Percentiles rank a stretch among this genome's conserved stretches.
phyloP scores from a whole-genome alignment of 1,139 yeast genomes.

The Kluyveromyces marxianus region DNA sequence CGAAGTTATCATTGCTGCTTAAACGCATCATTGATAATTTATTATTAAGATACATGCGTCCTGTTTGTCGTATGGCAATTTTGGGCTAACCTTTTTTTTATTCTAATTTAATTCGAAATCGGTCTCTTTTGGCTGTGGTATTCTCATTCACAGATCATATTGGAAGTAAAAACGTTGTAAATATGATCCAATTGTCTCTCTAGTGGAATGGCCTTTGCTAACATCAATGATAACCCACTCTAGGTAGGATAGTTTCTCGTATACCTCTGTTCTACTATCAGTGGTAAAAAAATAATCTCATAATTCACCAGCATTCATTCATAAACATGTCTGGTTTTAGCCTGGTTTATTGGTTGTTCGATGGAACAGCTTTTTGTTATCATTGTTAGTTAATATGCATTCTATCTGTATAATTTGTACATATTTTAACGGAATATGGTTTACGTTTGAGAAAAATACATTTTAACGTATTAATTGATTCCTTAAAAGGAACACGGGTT shows the following conservation, averaged over 20 bases:
- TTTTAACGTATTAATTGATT: too few relatives aligned
- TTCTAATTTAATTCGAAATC: neutral
- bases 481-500: too few relatives aligned
- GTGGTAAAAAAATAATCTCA: slow-evolving; percentile 24
- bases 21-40: slow-evolving; percentile 3
- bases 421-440: slow-evolving; percentile 1
- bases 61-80: too few relatives aligned
- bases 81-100: neutral
- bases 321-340: neutral
- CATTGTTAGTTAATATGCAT: neutral
- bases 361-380: slow-evolving; percentile 8
- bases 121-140: neutral
- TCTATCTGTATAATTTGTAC: slow-evolving; percentile 5
- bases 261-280: slow-evolving; percentile 35
- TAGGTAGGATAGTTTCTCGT: slow-evolving; percentile 32
- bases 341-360: slow-evolving; percentile 9
- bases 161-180: neutral
- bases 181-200: neutral
- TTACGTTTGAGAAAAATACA: neutral
- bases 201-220: neutral
- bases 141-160: neutral
- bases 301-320: neutral
- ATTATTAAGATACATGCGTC: neutral
- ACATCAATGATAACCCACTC: slow-evolving; percentile 26
- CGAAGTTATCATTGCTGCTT: slow-evolving; percentile 41